Evolutionary conservation across 352 stramenopile species (phyloP).

Genomic region (Phytopythium ostracodes): DNA sequence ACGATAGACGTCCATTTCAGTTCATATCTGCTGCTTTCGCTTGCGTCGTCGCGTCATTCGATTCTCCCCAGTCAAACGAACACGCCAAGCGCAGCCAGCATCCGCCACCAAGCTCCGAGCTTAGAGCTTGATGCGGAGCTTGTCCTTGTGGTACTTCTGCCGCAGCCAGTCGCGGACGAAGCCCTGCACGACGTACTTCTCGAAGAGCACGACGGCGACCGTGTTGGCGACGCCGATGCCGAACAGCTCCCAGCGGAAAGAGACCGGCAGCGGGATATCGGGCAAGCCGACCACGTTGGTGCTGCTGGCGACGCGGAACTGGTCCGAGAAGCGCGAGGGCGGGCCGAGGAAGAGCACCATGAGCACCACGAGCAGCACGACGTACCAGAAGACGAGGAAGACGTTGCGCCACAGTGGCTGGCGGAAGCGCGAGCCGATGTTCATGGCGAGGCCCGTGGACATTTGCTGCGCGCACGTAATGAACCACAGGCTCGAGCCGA

Average conservation of each 20-base stretch:
- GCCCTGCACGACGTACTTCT: slow-evolving; percentile 63
- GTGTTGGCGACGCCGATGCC: slow-evolving; percentile 57
- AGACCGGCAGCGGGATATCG: slow-evolving; percentile 56
- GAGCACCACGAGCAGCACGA: slow-evolving; percentile 48
- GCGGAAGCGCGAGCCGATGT: slow-evolving; percentile 65
- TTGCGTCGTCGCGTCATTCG: neutral
- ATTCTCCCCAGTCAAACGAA: neutral
- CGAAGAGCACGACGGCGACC: slow-evolving; percentile 44
- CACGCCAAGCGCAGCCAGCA: neutral
- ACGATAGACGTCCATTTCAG: slow-evolving; percentile 1
- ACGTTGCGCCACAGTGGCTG: slow-evolving; percentile 57
- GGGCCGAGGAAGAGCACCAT: slow-evolving; percentile 51
- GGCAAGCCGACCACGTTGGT: slow-evolving; percentile 68
- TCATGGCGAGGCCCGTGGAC: slow-evolving; percentile 51
- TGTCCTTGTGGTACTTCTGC: slow-evolving; percentile 59
- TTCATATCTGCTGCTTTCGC: neutral
- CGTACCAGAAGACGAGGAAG: slow-evolving; percentile 62
- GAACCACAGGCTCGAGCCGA: slow-evolving; percentile 56
- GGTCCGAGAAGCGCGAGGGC: slow-evolving; percentile 52
- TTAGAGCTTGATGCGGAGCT: slow-evolving; percentile 62
- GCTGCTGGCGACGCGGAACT: slow-evolving; percentile 70
- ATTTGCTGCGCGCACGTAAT: slow-evolving; percentile 70
- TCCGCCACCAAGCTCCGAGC: neutral
- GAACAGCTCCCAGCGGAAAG: slow-evolving; percentile 64
- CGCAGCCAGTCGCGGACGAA: slow-evolving; percentile 64